Evolutionary conservation across 768 basidiomycete genomes (phyloP), one percentile per base, ranked within the genome.

Genomic region (Tricholoma sp.): DNA sequence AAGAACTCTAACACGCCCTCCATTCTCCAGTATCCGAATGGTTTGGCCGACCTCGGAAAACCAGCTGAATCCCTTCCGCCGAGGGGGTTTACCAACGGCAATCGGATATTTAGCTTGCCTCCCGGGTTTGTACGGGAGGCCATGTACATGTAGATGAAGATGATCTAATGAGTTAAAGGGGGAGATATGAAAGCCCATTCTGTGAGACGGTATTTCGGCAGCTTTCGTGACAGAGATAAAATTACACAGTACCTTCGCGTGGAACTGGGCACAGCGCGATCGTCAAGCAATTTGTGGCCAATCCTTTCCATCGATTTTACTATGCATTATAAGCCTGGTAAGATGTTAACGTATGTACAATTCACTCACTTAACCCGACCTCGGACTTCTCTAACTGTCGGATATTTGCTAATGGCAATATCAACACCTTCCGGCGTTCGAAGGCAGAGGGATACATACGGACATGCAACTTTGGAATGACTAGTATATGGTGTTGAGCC

Each of bases 101-200:
- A 81, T 67, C 4, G 76, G 83, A 63, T 86, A 91, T 64, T 83
- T 82, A 27, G 72, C 53, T 11, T 69, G 63, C 5, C 68, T 68
- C 7, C 65, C 41, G 3, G 55, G 41, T 18, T 67, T 74, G 72
- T 87, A 89, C 0, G 90, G 90, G 52, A 89, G 67, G 4, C 74
- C 83, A 49, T 88, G 85, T 21, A 86, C 81, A 64, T 91, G 90
- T 37, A 92, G 70, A 66, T 91, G 90, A 14, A 92, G 74, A 65
- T 92, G 89, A 34, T 82, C 65, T 5, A 91, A 77, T 32, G 83
- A 85, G 57, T 81, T 85, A 69, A 87, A 89, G 0, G 90, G 90
- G 0, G 89, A 86, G 54, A 91, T 88, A 66, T 92, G 89, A 64
- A 91, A 92, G 0, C 90, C 89, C 73, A 91, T 75, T 59, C 90